phyloP scores from a whole-genome alignment of 75 land plant genomes.

The Ceratopteris richardii region DNA sequence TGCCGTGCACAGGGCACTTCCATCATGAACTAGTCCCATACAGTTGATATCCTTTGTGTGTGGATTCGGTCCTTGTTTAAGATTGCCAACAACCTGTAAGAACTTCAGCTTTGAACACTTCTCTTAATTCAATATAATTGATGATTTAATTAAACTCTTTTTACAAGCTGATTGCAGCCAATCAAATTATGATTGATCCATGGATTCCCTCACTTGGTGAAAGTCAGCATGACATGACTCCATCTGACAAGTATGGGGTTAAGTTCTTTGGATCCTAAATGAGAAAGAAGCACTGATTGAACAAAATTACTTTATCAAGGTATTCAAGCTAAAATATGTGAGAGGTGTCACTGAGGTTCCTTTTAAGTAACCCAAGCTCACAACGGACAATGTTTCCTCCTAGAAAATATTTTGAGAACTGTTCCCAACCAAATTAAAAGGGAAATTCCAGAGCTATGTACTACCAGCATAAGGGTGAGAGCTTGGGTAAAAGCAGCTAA shows the following conservation, averaged over 20 bases:
- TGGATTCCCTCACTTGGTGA: not conserved
- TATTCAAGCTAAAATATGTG: too few species aligned
- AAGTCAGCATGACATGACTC: not conserved
- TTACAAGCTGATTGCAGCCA: not conserved
- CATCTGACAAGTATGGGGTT: not conserved
- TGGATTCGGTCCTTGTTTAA: constrained; percentile 51
- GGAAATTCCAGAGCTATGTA: too few species aligned
- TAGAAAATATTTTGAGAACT: not conserved
- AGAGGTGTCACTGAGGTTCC: too few species aligned
- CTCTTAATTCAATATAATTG: not conserved
- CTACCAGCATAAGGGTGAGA: too few species aligned
- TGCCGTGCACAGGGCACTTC: constrained; percentile 97
- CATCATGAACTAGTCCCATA: constrained; percentile 83
- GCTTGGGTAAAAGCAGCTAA: constrained; percentile 10
- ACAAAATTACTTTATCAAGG: too few species aligned
- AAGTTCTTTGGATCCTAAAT: too few species aligned
- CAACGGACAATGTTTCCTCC: not conserved
- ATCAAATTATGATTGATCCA: not conserved
- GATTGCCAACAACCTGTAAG: constrained; percentile 65
- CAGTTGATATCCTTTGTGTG: constrained; percentile 71
- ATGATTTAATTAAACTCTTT: not conserved
- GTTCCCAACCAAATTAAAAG: too few species aligned
- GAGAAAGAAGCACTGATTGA: too few species aligned
- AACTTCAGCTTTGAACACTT: not conserved
- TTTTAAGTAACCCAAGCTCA: too few species aligned